Evolutionary conservation across 2,329 filamentous ascomycete genomes (phyloP), one percentile per base, ranked within the genome.

Genomic region (Hypoxylon rubiginosum): DNA sequence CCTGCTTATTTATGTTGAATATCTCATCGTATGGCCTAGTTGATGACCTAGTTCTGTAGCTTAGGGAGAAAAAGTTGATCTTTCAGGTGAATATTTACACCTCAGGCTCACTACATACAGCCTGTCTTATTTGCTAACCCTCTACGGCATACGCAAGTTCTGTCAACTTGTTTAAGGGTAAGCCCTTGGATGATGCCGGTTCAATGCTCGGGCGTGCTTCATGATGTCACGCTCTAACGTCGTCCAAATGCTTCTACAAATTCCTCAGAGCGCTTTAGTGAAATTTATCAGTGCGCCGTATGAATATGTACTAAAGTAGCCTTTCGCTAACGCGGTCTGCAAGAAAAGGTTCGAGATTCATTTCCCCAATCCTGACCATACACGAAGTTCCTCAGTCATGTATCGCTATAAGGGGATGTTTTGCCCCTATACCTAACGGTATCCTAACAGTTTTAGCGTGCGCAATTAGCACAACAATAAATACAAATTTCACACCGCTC

Each of bases 401-500:
- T 53, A 34, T 24, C 32, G 45, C 24, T 49, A 26, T n/a, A n/a
- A n/a, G n/a, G n/a, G 19, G 41, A 30, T 21, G 9, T 41, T 11
- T 13, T 24, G 11, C 7, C n/a, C 21, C 4, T 19, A 32, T 24
- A 7, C 30, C 24, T 17, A 32, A 41, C n/a, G 4, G 19, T 53
- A 30, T 46, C 24, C 26, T 28, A 10, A 11, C 34, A 15, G 19
- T 21, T n/a, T 49, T 61, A 4, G 34, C 11, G 13, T 59, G 21
- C 26, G 28, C 5, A 11, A 4, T 11, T 17, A 26, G 19, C 24
- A 28, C 5, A 6, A 9, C n/a, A 21, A 64, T 34, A 55, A 55
- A 50, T 8, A 49, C n/a, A 56, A 59, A 45, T 11, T 26, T 9
- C 10, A 64, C 21, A 15, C 50, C 50, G 55, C 61, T 64, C 13